Conservation (phyloP, 1,284 basidiomycete species). For the Ceratobasidium sp. region DNA sequence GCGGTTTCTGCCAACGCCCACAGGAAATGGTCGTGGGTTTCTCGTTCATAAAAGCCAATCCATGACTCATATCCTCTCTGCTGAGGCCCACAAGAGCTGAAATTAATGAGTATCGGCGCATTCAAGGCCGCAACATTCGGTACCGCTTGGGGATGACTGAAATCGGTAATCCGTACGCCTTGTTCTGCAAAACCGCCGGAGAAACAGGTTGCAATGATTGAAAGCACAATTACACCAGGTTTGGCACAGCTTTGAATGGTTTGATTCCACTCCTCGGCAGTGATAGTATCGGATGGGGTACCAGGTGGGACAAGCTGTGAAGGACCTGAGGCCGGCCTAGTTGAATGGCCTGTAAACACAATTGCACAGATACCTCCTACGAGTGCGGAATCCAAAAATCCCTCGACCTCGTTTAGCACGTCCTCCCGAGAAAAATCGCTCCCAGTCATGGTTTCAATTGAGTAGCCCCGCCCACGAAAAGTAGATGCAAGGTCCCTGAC, state of each 20-base stretch:
- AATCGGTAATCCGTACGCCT: conserved; percentile 1
- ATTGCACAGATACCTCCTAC: conserved; percentile 28
- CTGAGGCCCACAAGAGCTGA: neutral
- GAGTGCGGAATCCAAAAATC: conserved; percentile 11
- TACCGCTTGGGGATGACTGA: neutral
- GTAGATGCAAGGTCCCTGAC: conserved; percentile 7
- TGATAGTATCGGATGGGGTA: neutral
- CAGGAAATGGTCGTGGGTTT: conserved; percentile 1
- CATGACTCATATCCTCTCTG: conserved; percentile 13
- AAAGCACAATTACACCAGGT: conserved; percentile 28
- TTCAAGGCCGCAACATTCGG: neutral
- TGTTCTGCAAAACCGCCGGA: conserved; percentile 19
- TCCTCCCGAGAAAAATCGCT: neutral
- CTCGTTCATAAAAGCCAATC: neutral
- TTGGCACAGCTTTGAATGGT: neutral
- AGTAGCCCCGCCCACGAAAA: conserved; percentile 8
- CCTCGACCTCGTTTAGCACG: neutral
- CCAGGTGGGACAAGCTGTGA: conserved; percentile 6
- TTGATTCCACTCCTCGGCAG: conserved; percentile 4
- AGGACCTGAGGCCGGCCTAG: neutral
- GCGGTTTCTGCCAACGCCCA: conserved; percentile 21
- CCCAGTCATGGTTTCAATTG: conserved; percentile 1
- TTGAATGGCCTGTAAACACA: conserved; percentile 28
- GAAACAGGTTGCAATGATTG: conserved; percentile 27
- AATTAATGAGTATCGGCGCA: neutral